Conservation (phyloP, 2,329 filamentous ascomycete genomes). For the Sarocladiaceae sp. region DNA sequence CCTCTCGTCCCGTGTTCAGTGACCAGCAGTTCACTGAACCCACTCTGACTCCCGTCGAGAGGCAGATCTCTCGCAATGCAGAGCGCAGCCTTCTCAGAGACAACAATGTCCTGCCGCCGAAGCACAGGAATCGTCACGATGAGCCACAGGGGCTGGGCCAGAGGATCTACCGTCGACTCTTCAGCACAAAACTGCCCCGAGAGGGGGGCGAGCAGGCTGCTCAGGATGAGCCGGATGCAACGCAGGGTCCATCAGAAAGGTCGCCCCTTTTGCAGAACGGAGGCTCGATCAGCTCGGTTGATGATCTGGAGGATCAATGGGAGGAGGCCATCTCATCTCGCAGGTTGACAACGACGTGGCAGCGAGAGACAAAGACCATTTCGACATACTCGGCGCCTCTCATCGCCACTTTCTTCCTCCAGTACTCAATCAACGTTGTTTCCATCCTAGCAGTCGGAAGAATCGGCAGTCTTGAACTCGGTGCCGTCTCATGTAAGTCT, state of each 20-base stretch:
- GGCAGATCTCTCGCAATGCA: conserved; percentile 49
- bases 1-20: conserved; percentile 63
- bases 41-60: conserved; percentile 47
- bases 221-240: conserved; percentile 28
- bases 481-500: conserved; percentile 35
- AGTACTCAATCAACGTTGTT: conserved; percentile 79
- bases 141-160: conserved; percentile 22
- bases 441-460: conserved; percentile 74
- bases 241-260: conserved; percentile 29
- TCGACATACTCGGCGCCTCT: conserved; percentile 63
- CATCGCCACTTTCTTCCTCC: conserved; percentile 65
- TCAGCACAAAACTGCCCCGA: conserved; percentile 48
- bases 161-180: conserved; percentile 41
- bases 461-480: conserved; percentile 57
- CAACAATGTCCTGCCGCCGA: conserved; percentile 59
- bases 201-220: conserved; percentile 22
- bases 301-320: conserved; percentile 63
- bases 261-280: conserved; percentile 29
- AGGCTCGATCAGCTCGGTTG: not conserved
- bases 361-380: conserved; percentile 79
- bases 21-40: conserved; percentile 42
- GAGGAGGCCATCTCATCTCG: conserved; percentile 77
- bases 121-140: conserved; percentile 34
- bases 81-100: conserved; percentile 57
- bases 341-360: conserved; percentile 84